Conservation (phyloP, 1,284 basidiomycete genomes). For the Apiotrichum siamense region DNA sequence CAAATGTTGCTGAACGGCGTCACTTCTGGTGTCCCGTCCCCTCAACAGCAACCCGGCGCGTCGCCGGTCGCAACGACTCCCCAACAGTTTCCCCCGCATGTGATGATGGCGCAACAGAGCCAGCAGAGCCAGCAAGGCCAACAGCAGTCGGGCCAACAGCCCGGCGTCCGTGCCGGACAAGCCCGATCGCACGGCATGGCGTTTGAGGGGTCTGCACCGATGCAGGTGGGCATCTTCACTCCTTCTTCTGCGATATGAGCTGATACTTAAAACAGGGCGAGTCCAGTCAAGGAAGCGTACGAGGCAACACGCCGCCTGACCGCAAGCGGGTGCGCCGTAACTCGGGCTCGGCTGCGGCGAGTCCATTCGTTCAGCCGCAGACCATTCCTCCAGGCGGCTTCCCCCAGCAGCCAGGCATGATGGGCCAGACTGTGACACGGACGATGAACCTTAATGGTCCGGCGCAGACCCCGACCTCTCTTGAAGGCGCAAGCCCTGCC, state of each 20-base stretch:
- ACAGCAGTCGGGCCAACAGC: slow-evolving; percentile 9
- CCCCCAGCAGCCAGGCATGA: slow-evolving; percentile 9
- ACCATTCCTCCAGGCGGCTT: slow-evolving; percentile 14
- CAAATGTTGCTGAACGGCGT: slow-evolving; percentile 12
- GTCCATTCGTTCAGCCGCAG: slow-evolving; percentile 26
- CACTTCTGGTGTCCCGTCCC: no score
- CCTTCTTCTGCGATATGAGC: neutral
- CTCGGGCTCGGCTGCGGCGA: slow-evolving; percentile 34
- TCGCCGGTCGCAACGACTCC: slow-evolving; percentile 12
- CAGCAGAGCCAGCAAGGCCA: slow-evolving; percentile 4
- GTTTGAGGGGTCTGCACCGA: slow-evolving; percentile 20
- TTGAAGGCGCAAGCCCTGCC: slow-evolving; percentile 15
- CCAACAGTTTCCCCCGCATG: slow-evolving; percentile 12
- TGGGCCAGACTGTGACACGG: slow-evolving; percentile 9
- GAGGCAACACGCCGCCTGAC: slow-evolving; percentile 33
- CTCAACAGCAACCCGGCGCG: slow-evolving; percentile 6
- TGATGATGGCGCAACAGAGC: slow-evolving; percentile 11
- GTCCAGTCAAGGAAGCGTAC: slow-evolving; percentile 6
- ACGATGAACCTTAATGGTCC: slow-evolving; percentile 12
- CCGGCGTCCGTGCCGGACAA: slow-evolving; percentile 13
- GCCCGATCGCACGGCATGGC: slow-evolving; percentile 15
- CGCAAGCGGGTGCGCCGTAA: slow-evolving; percentile 36
- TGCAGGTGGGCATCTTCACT: slow-evolving; percentile 14
- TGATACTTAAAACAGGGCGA: slow-evolving; percentile 9
- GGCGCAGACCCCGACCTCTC: neutral